These are phyloP conservation scores for Plasmodium berghei DNA, from an alignment of 169 alveolate genomes.

Conservation along the genomic window DNA sequence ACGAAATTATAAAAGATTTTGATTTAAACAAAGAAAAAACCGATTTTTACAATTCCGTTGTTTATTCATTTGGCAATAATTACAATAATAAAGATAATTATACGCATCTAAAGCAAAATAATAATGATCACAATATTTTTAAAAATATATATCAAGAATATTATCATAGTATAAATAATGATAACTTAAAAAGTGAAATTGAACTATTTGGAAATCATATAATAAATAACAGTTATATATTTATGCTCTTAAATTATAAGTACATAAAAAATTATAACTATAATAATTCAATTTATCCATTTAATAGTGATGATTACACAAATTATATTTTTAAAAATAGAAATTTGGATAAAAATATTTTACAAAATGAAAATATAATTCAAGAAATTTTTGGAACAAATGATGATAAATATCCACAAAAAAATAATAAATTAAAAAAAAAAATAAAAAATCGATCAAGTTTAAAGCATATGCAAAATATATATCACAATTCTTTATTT, in stretches of 20 bases:
- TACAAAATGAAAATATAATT: slow-evolving; percentile 49
- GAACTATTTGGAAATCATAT: slow-evolving; percentile 52
- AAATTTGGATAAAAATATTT: slow-evolving; percentile 21
- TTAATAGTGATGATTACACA: slow-evolving; percentile 34
- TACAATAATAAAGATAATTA: background rate
- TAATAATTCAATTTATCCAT: slow-evolving; percentile 9
- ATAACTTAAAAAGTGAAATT: slow-evolving; percentile 2
- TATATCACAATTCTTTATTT: background rate
- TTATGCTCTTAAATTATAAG: slow-evolving; percentile 29
- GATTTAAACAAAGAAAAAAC: slow-evolving; percentile 25
- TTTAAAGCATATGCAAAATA: background rate
- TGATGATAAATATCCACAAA: background rate
- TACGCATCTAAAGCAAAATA: background rate
- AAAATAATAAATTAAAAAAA: background rate
- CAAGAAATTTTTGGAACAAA: slow-evolving; percentile 19
- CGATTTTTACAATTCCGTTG: background rate
- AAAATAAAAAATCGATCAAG: background rate
- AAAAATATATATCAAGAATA: slow-evolving; percentile 40
- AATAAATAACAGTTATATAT: slow-evolving; percentile 27
- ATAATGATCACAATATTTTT: slow-evolving; percentile 12
- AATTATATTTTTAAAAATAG: slow-evolving; percentile 43
- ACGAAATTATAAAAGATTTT: slow-evolving; percentile 27
- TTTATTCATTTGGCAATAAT: slow-evolving; percentile 7
- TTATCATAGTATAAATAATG: background rate
- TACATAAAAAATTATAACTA: slow-evolving; percentile 12